Evolutionary conservation across 768 basidiomycete genomes (phyloP).

Genomic region (Boletus coccyginus): DNA sequence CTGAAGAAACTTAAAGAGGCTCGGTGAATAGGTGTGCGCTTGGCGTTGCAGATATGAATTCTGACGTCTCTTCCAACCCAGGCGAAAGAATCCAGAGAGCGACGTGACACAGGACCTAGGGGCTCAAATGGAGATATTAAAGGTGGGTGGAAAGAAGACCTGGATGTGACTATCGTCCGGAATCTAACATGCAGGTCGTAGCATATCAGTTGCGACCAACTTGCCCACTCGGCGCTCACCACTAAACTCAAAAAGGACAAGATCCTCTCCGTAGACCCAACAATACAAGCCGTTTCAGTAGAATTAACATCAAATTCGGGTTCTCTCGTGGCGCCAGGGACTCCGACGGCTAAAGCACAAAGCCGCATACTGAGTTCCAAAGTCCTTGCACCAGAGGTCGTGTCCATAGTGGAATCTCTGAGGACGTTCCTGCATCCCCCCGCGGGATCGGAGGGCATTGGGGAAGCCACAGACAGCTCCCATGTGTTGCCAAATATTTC

Average conservation of each 20-base stretch:
- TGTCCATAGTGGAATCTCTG: conserved; percentile 49
- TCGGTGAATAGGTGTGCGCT: conserved; percentile 43
- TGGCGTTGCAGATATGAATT: not conserved
- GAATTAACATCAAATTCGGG: conserved; percentile 42
- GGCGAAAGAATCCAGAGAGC: conserved; percentile 38
- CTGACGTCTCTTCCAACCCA: conserved; percentile 8
- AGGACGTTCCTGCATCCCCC: conserved; percentile 38
- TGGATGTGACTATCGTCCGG: not conserved
- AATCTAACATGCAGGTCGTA: conserved; percentile 26
- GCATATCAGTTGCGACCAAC: conserved; percentile 54
- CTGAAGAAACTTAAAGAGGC: conserved; percentile 76
- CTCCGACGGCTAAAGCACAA: conserved; percentile 57
- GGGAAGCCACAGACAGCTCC: conserved; percentile 16
- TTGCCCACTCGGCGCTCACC: conserved; percentile 64
- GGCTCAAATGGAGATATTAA: conserved; percentile 57
- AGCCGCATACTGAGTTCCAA: conserved; percentile 77
- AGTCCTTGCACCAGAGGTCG: conserved; percentile 58
- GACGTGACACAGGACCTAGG: conserved; percentile 50
- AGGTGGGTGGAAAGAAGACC: conserved; percentile 44
- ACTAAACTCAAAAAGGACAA: conserved; percentile 76
- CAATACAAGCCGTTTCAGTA: conserved; percentile 44
- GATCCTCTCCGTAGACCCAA: conserved; percentile 47
- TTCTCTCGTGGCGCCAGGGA: conserved; percentile 37
- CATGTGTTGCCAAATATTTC: not conserved
- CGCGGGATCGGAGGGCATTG: conserved; percentile 14